A percentile compares a stretch with the other conserved stretches of the same genome.
phyloP scores from a whole-genome alignment of 2,329 filamentous ascomycete species.

The Microcera coccophila region DNA sequence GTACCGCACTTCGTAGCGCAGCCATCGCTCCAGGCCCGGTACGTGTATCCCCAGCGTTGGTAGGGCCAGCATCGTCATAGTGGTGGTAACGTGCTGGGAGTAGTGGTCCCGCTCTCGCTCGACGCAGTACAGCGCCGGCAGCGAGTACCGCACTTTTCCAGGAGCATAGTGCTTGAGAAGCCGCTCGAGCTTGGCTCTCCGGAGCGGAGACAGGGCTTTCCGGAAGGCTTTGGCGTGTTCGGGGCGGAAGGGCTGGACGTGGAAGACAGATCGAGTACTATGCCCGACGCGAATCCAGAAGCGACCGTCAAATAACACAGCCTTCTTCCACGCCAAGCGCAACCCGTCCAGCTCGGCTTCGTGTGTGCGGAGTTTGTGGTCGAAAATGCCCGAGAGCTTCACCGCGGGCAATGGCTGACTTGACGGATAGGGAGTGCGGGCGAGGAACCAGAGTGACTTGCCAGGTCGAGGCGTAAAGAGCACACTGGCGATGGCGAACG shows the following conservation, averaged over 20 bases:
- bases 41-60: constrained; percentile 49
- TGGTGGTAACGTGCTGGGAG: constrained; percentile 22
- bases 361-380: constrained; percentile 14
- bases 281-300: constrained; percentile 55
- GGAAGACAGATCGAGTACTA: constrained; percentile 40
- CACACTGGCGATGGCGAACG: constrained; percentile 40
- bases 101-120: constrained; percentile 30
- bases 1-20: constrained; percentile 49
- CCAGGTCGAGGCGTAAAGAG: constrained; percentile 33
- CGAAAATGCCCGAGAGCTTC: constrained; percentile 22
- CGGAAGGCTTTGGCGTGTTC: constrained; percentile 48
- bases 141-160: constrained; percentile 51
- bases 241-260: constrained; percentile 44
- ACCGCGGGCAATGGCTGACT: constrained; percentile 30
- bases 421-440: constrained; percentile 44
- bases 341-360: constrained; percentile 4
- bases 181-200: constrained; percentile 35
- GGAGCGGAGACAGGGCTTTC: constrained; percentile 35
- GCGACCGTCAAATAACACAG: constrained; percentile 54
- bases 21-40: constrained; percentile 45
- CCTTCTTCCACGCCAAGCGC: constrained; percentile 28
- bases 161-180: constrained; percentile 49
- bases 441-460: constrained; percentile 40
- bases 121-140: constrained; percentile 52
- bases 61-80: constrained; percentile 47